phyloP scores from a whole-genome alignment of 345 rosid genomes.

The Syzygium aqueum region DNA sequence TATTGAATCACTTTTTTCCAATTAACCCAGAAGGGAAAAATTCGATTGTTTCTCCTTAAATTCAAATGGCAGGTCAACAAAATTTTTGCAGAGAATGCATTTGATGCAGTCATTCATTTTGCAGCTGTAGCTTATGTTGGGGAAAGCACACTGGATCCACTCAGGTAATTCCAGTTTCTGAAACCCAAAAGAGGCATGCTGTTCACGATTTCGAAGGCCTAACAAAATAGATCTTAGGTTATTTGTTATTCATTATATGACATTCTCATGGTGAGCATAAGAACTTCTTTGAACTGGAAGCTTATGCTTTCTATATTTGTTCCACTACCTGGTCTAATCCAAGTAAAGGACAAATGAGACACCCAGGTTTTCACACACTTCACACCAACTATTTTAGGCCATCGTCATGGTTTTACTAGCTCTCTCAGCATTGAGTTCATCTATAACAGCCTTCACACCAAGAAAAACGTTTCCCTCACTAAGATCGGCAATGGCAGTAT shows the following conservation, averaged over 20 bases:
- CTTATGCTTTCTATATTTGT: background rate
- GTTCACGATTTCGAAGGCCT: background rate
- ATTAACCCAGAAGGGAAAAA: background rate
- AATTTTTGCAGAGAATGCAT: conserved; percentile 79
- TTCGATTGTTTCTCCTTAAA: conserved; percentile 18
- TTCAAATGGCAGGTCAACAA: conserved; percentile 55
- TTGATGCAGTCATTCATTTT: conserved; percentile 98
- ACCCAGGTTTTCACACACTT: background rate
- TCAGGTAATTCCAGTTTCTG: conserved; percentile 44
- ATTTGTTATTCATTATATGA: background rate
- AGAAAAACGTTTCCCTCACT: background rate
- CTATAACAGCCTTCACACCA: background rate
- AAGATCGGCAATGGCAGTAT: background rate
- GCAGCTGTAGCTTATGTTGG: conserved; percentile 99
- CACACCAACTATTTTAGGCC: background rate
- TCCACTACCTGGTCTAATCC: background rate
- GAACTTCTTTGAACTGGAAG: background rate
- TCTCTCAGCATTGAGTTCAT: background rate
- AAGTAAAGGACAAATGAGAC: background rate
- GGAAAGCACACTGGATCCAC: conserved; percentile 92
- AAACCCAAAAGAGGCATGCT: background rate
- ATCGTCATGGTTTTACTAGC: background rate
- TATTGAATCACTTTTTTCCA: background rate
- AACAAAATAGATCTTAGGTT: background rate
- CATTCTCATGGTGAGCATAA: background rate